Conservation (phyloP, 768 basidiomycete species). For the Boletus reticulatus region DNA sequence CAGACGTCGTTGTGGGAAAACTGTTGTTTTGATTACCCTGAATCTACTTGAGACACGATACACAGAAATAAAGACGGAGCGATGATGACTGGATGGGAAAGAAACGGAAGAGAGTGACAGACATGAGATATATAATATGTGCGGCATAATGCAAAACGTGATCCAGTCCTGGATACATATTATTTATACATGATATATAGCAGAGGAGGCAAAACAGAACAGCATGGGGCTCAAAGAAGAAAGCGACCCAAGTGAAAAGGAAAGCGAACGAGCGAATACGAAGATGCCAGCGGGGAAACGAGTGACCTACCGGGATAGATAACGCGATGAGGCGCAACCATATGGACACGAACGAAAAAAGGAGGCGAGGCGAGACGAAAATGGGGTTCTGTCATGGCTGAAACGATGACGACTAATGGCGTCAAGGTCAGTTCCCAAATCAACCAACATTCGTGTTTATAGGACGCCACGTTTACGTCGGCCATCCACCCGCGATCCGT, state of each 20-base stretch:
- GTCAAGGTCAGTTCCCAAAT: constrained; percentile 5
- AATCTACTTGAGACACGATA: constrained; percentile 6
- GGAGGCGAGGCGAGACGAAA: not conserved
- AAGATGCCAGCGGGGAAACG: not conserved
- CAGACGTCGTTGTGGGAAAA: not conserved
- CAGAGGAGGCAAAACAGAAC: not conserved
- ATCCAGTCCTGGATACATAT: constrained; percentile 7
- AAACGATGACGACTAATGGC: constrained; percentile 10
- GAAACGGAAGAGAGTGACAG: constrained; percentile 9
- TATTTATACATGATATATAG: constrained; percentile 10
- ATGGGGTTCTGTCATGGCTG: constrained; percentile 1
- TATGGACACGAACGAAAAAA: constrained; percentile 19
- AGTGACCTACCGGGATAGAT: constrained; percentile 8
- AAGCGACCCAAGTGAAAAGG: not conserved
- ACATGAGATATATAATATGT: constrained; percentile 1
- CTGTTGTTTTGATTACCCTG: too few relatives aligned
- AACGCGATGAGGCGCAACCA: constrained; percentile 14
- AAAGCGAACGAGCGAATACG: constrained; percentile 6
- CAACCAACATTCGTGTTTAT: constrained; percentile 5
- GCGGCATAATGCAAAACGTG: constrained; percentile 4
- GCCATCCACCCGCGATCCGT: constrained; percentile 74
- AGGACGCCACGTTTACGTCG: constrained; percentile 44
- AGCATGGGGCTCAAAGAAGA: not conserved
- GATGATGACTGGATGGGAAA: not conserved
- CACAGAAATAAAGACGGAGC: not conserved